Evolutionary conservation across 768 basidiomycete species (phyloP), one percentile per base, ranked within the genome.

Genomic region (Exsudoporus frostii): DNA sequence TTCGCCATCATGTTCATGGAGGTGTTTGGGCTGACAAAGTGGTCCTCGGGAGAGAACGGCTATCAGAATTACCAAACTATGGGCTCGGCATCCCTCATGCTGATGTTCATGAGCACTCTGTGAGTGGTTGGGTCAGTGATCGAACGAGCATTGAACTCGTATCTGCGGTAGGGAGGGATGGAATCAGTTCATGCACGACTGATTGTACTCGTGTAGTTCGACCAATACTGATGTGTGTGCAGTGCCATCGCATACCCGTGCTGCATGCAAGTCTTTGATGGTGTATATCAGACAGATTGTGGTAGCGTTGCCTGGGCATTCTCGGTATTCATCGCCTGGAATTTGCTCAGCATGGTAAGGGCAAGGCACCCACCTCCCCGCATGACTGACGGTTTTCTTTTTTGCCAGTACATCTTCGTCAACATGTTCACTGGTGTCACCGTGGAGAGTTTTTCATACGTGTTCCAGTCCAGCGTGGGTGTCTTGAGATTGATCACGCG

Each of bases 101-200:
- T 98, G 42, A 82, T 87, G 1, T 92, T 97, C 71, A 92, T 92
- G 82, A 94, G 88, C 55, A 90, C 90, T 32, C 95, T 94, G 93
- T 95, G 44, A 67, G 61, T 58, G 83, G 74, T 15, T 29, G 7
- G 7, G 11, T 36, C 15, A 14, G 20, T 19, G 33, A 41, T 42
- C 33, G 22, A 33, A 33, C 7, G 25, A 25, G 15, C 39, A 6
- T 48, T 52, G 59, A 29, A 59, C 46, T 42, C 42, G 49, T 45
- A 27, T 17, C n/a, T 48, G 58, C 7, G 24, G 20, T 58, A 94
- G 94, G 9, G 95, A 98, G 69, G 92, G 86, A 0, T 98, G 96
- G 96, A 98, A 98, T 66, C 84, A 87, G 61, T 97, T 87, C 68
- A 98, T 98, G 96, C 95, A 98, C 66, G 91, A 98, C 71, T 96